A percentile compares a stretch with the other conserved stretches of the same genome.
These are phyloP conservation scores for Nigrospora sphaerica DNA, from an alignment of 2,329 filamentous ascomycete species.

Conservation along the genomic window DNA sequence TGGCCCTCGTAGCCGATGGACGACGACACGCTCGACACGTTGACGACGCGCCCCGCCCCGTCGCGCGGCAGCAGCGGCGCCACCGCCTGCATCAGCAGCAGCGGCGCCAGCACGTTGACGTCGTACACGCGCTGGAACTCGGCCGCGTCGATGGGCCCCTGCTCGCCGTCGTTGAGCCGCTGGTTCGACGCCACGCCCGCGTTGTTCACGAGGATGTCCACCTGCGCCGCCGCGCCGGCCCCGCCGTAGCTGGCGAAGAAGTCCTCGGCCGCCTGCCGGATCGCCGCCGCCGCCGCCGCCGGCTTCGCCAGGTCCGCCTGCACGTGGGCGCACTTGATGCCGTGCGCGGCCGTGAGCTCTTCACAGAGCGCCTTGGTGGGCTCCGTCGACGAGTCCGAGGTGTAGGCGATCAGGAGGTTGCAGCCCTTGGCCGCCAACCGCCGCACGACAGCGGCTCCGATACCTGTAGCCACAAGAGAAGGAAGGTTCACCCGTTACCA, in stretches of 20 bases:
- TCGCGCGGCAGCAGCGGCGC: slow-evolving; percentile 14
- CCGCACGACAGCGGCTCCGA: slow-evolving; percentile 7
- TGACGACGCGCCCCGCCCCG: slow-evolving; percentile 16
- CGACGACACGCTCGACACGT: slow-evolving; percentile 18
- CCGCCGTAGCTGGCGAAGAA: slow-evolving; percentile 3
- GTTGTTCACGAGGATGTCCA: slow-evolving; percentile 66
- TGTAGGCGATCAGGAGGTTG: slow-evolving; percentile 7
- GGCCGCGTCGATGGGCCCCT: slow-evolving; percentile 32
- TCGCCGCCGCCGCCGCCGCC: background rate
- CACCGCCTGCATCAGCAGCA: slow-evolving; percentile 17
- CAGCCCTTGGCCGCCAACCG: slow-evolving; percentile 6
- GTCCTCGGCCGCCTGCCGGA: slow-evolving; percentile 5
- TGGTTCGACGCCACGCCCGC: slow-evolving; percentile 51
- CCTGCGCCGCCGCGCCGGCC: slow-evolving; percentile 17
- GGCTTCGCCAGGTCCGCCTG: slow-evolving; percentile 6
- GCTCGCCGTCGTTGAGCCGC: slow-evolving; percentile 31
- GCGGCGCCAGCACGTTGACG: slow-evolving; percentile 45
- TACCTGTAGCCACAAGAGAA: slow-evolving; percentile 9
- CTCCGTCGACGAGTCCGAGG: slow-evolving; percentile 6
- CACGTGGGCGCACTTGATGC: slow-evolving; percentile 2
- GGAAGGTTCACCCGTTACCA: too few relatives aligned
- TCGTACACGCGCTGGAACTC: slow-evolving; percentile 55
- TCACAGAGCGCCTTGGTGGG: slow-evolving; percentile 1
- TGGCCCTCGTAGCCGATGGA: slow-evolving; percentile 14
- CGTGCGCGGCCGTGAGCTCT: slow-evolving; percentile 4